Evolutionary conservation across 2,329 filamentous ascomycete genomes (phyloP).

Genomic region (Aspergillus pseudoviridinutans): DNA sequence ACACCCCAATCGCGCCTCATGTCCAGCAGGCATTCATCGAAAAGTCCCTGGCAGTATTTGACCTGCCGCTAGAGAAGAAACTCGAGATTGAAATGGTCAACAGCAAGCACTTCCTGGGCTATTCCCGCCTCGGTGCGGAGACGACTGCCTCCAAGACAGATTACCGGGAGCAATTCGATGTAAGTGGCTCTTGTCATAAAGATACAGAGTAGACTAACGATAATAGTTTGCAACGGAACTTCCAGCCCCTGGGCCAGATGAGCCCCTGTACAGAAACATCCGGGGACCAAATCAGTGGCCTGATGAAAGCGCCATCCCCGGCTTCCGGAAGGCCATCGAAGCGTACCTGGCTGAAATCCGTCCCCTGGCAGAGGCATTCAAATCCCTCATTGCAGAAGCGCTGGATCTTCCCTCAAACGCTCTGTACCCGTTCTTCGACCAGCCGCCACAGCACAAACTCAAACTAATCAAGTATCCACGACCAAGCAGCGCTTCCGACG

Average conservation of each 20-base stretch:
- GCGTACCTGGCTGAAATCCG: slow-evolving; percentile 26
- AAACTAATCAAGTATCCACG: slow-evolving; percentile 45
- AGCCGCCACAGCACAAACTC: slow-evolving; percentile 32
- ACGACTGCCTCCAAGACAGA: slow-evolving; percentile 31
- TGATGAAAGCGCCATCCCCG: slow-evolving; percentile 26
- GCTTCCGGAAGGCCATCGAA: slow-evolving; percentile 29
- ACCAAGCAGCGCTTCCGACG: slow-evolving; percentile 24
- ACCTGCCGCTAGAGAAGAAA: slow-evolving; percentile 43
- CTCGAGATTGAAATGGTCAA: slow-evolving; percentile 46
- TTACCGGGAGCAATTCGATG: slow-evolving; percentile 36
- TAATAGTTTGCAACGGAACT: slow-evolving; percentile 36
- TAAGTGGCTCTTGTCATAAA: slow-evolving; percentile 7
- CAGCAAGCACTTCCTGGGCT: slow-evolving; percentile 36
- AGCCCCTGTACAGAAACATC: slow-evolving; percentile 34
- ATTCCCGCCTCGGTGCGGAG: slow-evolving; percentile 32
- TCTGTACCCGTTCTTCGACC: slow-evolving; percentile 32
- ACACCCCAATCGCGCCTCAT: slow-evolving; percentile 21
- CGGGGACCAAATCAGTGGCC: slow-evolving; percentile 38
- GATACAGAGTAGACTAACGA: slow-evolving; percentile 30
- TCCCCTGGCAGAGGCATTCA: slow-evolving; percentile 24
- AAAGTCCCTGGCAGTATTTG: slow-evolving; percentile 43
- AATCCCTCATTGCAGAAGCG: slow-evolving; percentile 30
- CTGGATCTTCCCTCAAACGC: slow-evolving; percentile 26
- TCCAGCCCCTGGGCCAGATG: slow-evolving; percentile 29
- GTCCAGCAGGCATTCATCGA: slow-evolving; percentile 28